phyloP scores from a whole-genome alignment of 2,329 filamentous ascomycete genomes.

The Fusarium xylarioides region DNA sequence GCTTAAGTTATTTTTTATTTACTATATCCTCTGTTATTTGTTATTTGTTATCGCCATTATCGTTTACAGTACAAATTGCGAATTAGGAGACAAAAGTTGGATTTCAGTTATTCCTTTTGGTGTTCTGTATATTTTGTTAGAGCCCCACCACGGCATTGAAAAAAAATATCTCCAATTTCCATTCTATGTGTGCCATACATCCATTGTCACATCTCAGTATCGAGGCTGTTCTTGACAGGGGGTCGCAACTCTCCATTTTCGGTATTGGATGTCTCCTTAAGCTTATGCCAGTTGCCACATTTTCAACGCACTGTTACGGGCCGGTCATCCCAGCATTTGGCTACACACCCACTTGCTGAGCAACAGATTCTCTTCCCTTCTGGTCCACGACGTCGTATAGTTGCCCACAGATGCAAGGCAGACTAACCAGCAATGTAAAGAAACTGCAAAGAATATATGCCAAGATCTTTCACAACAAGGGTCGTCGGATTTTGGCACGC shows the following conservation, averaged over 20 bases:
- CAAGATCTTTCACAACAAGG: neutral
- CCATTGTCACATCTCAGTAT: neutral
- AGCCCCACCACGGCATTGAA: conserved; percentile 6
- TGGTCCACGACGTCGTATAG: neutral
- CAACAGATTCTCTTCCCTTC: neutral
- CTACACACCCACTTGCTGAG: neutral
- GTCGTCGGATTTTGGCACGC: neutral
- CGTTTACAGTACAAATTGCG: conserved; percentile 15
- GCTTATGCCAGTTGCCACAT: neutral
- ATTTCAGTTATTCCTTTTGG: conserved; percentile 6
- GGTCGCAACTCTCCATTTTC: neutral
- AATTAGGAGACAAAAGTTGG: conserved; percentile 13
- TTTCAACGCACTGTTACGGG: neutral
- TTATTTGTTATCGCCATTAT: conserved; percentile 1
- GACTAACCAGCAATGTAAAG: conserved; percentile 4
- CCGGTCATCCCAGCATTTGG: conserved; percentile 1
- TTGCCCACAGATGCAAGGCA: neutral
- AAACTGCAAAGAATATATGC: neutral
- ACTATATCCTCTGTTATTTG: conserved; percentile 27
- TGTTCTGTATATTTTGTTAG: conserved; percentile 30
- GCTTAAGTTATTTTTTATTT: conserved; percentile 14
- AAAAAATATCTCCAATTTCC: conserved; percentile 5
- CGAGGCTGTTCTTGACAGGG: neutral
- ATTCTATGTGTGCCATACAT: neutral
- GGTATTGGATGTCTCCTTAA: neutral